A percentile compares a stretch with the other conserved stretches of the same genome.
phyloP scores from a whole-genome alignment of 352 stramenopile genomes.

The Globisporangium cederbergense region DNA sequence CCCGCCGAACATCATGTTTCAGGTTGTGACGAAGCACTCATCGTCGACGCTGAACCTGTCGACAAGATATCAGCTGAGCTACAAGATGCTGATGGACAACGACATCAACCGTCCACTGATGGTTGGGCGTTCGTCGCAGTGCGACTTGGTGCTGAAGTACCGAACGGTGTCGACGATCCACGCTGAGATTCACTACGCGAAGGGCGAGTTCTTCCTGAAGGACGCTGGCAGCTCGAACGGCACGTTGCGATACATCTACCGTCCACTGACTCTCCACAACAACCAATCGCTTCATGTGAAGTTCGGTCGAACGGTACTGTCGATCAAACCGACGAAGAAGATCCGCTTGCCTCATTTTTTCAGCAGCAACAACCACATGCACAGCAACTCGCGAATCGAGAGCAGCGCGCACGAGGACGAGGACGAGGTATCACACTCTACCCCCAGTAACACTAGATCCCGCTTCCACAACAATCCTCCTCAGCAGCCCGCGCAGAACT shows the following conservation, averaged over 20 bases:
- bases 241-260: conserved; percentile 93
- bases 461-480: conserved; percentile 42
- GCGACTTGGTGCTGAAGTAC: conserved; percentile 95
- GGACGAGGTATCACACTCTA: conserved; percentile 52
- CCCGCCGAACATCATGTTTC: conserved; percentile 84
- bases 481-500: conserved; percentile 33
- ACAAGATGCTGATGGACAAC: conserved; percentile 92
- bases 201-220: conserved; percentile 93
- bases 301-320: conserved; percentile 83
- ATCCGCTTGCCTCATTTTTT: conserved; percentile 86
- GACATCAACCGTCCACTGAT: conserved; percentile 89
- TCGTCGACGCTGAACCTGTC: conserved; percentile 83
- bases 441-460: conserved; percentile 67
- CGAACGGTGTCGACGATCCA: conserved; percentile 93
- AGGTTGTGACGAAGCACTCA: conserved; percentile 86
- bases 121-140: conserved; percentile 91
- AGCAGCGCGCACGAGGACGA: conserved; percentile 62
- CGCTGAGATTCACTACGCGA: conserved; percentile 91
- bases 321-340: conserved; percentile 89
- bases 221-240: conserved; percentile 93
- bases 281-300: conserved; percentile 87
- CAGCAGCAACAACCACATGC: conserved; percentile 44
- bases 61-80: conserved; percentile 83
- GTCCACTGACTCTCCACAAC: conserved; percentile 88
- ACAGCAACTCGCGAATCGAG: conserved; percentile 54